Evolutionary conservation across 139 green algal species (phyloP), one percentile per base, ranked within the genome.

Genomic region (Diplosphaera chodatii): DNA sequence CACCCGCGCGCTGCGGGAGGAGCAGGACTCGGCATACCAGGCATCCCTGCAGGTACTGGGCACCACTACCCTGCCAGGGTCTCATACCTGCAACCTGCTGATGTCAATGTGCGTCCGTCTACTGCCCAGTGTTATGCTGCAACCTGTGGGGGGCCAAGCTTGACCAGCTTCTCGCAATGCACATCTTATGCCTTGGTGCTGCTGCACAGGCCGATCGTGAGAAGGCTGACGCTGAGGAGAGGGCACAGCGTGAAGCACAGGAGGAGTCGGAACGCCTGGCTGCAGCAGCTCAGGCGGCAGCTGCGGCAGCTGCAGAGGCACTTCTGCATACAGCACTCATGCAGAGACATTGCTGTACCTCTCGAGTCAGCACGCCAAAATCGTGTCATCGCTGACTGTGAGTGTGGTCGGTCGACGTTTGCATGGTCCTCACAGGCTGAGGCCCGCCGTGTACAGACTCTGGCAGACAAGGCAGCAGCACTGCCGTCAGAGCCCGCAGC

Each of bases 21-120:
- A 95, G 76, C 87, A 92, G 80, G 90, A 95, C 70, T 55, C 63
- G 22, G 86, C 86, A 4, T 95, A 87, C 64, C 74, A 93, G 70
- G 85, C 89, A 73, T 92, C 86, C 3, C 74, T 93, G 20, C 72
- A 82, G 76, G 83, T 91, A n/a, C n/a, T n/a, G n/a, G n/a, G n/a
- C n/a, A n/a, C n/a, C n/a, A n/a, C n/a, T n/a, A n/a, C n/a, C n/a
- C n/a, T n/a, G n/a, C n/a, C n/a, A n/a, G n/a, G n/a, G n/a, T n/a
- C n/a, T n/a, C n/a, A n/a, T n/a, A n/a, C n/a, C n/a, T n/a, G n/a
- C n/a, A n/a, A n/a, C n/a, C n/a, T n/a, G n/a, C n/a, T n/a, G n/a
- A n/a, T n/a, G n/a, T n/a, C n/a, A n/a, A n/a, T n/a, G n/a, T n/a
- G n/a, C n/a, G n/a, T n/a, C n/a, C n/a, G n/a, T n/a, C n/a, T n/a